Evolutionary conservation across 1,139 yeast species (phyloP).

Genomic region (Debaryomyces psychrophilus): DNA sequence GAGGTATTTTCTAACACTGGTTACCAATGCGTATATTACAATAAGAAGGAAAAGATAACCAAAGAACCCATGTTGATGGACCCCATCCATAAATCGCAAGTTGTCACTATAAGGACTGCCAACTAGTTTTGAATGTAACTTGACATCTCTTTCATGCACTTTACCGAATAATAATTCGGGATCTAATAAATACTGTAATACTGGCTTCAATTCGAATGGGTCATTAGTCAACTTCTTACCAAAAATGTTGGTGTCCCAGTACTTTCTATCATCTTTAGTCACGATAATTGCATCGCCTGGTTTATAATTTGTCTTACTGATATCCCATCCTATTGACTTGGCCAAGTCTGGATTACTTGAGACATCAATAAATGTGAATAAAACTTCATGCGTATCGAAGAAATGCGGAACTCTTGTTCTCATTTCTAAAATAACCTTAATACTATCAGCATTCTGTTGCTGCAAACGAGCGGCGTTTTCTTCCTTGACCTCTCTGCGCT

Average conservation of each 20-base stretch:
- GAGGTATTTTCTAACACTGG: constrained; percentile 11
- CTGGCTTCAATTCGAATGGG: constrained; percentile 30
- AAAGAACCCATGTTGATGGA: constrained; percentile 48
- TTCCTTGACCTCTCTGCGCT: constrained; percentile 46
- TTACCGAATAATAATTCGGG: constrained; percentile 22
- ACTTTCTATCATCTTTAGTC: constrained; percentile 33
- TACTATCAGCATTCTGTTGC: constrained; percentile 43
- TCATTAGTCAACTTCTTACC: constrained; percentile 36
- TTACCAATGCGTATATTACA: constrained; percentile 2
- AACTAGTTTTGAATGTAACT: constrained; percentile 31
- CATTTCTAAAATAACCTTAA: constrained; percentile 48
- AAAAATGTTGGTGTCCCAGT: constrained; percentile 36
- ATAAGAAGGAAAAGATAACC: constrained; percentile 42
- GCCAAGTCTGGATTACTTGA: constrained; percentile 36
- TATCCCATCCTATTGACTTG: constrained; percentile 44
- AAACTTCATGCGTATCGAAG: constrained; percentile 45
- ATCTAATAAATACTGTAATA: constrained; percentile 39
- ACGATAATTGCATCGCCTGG: constrained; percentile 49
- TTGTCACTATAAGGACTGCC: constrained; percentile 47
- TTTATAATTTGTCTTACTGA: constrained; percentile 33
- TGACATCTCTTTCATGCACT: constrained; percentile 10
- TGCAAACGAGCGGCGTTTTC: constrained; percentile 47
- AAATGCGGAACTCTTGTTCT: constrained; percentile 52
- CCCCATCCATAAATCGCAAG: constrained; percentile 44
- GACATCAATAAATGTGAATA: constrained; percentile 58